Evolutionary conservation across 2,329 filamentous ascomycete species (phyloP), one percentile per base, ranked within the genome.

Genomic region (Clarireedia hainanense): DNA sequence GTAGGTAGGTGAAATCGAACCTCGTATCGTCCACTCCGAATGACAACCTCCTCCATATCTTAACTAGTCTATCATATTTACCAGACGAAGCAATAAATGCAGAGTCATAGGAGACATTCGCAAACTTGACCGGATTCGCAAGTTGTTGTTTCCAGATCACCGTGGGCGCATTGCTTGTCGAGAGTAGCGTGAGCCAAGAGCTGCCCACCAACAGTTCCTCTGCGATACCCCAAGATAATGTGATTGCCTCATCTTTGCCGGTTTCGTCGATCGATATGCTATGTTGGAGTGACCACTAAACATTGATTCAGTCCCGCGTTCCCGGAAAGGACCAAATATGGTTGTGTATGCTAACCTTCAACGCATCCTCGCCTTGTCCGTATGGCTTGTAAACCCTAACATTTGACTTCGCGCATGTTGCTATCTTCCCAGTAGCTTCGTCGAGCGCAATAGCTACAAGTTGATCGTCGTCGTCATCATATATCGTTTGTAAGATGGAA

Each of bases 1-100:
- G 78, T 1, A 99, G 81, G 71, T 97, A 97, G 27, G 85, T 85
- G 65, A 95, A 85, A 65, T 97, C 92, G 71, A 97, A 97, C 56
- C 88, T 80, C 40, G 90, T 86, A 63, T 95, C 87, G 57, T 90
- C 86, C 0, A 83, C 80, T 14, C 90, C 90, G 68, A 92, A 96
- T 7, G 87, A 88, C 24, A 95, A 75, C 52, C 92, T 81, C 60
- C 91, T 83, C 94, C 95, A 99, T 64, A 97, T 81, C 73, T 99
- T 97, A 62, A 95, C 84, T 20, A 97, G 74, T 51, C 86, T 80
- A 70, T 97, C 94, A 67, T 89, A 83, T 50, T 78, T 75, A 43
- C 90, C 88, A 12, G 88, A 81, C 1, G 89, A 91, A 17, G 91
- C 92, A 52, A 97, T 89, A 58, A 95, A 84, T 20, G 85, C 85